Base-by-base conservation (phyloP, 2,329 filamentous ascomycete genomes). In the Colletotrichum caudatum region DNA sequence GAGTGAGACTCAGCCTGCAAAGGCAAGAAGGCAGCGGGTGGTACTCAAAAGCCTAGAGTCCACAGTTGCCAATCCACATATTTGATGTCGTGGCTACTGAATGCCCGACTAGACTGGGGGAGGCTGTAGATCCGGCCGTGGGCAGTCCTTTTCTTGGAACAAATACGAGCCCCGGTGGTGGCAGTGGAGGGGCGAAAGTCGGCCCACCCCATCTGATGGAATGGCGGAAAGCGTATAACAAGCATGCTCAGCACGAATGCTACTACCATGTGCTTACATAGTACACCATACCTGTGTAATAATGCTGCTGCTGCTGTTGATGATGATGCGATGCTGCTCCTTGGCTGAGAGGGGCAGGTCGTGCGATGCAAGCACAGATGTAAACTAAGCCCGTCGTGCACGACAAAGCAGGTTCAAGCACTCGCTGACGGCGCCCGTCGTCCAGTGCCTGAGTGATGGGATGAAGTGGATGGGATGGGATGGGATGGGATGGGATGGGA, bases 101-200 rank as follows among this genome's bases (percentile, higher is more conserved):
- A 26, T 20, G 20, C 35, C 18, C 46, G 41, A 35, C 60, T 60
- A 50, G 62, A 37, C 61, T 39, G 53, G 62, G 62, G 35, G 65
- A 44, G 33, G 50, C 64, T 59, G 69, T 64, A 71, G 69, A 71
- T 71, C 69, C 39, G 59, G 69, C 41, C 53, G 37, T 23, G 65
- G 65, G 37, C 58, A 37, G 69, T 69, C 64, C 69, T 71, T 71
- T 71, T 71, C 68, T 67, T 71, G 57, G 68, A 71, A 58, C 64
- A 71, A 71, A 70, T 70, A 70, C 67, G 67, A 66, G 67, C 63
- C 48, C 37, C 59, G 56, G 20, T 44, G 39, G 56, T 35, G 37
- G 33, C 66, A 46, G 39, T 61, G 51, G 39, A 51, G 56, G 26
- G 66, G 60, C 26, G 39, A 53, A 59, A 64, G 37, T 64, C 59